Evolutionary conservation across 2,329 filamentous ascomycete genomes (phyloP), one percentile per base, ranked within the genome.

Genomic region (Curvularia sp.): DNA sequence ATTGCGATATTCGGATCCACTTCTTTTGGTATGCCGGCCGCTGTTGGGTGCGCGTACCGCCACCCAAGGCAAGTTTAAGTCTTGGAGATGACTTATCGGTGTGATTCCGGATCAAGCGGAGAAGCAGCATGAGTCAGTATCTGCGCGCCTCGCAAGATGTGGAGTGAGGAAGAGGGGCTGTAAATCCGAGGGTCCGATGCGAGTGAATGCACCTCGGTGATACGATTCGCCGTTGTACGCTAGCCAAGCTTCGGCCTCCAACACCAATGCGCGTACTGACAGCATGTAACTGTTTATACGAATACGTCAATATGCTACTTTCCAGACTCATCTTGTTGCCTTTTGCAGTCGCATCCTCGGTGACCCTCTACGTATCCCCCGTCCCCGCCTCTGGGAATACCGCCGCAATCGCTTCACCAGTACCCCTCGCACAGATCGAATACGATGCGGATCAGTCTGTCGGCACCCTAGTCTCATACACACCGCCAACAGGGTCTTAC

Each of bases 361-460:
- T 77, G 18, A 76, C 74, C 10, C 64, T 77, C 43, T 77, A 75
- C 59, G 66, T 74, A 79, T 94, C 97, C 81, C 93, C 95, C 39
- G 86, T 99, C 66, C 88, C 93, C 63, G 90, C 89, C 75, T 89
- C 93, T 74, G 55, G 38, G 13, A 52, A 55, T 21, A 96, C 64
- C 25, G 66, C 71, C 50, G 60, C 71, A 34, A 64, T 74, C 39
- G 66, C 74, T 53, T 76, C 76, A 30, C 74, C 79, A 19, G 70
- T 75, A 41, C 73, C 75, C 28, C 75, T 81, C 55, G 79, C 80
- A 48, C 76, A 79, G 55, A 76, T 82, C 64, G 72, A 79, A 57
- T 80, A 78, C 69, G 76, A 77, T 49, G 59, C 71, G 49, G 77
- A 77, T 57, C 70, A 74, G 28, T 58, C 71, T n/a, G 63, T 72